Base-by-base conservation (phyloP, 129 eudicot genomes). In the Flaveria linearis region DNA sequence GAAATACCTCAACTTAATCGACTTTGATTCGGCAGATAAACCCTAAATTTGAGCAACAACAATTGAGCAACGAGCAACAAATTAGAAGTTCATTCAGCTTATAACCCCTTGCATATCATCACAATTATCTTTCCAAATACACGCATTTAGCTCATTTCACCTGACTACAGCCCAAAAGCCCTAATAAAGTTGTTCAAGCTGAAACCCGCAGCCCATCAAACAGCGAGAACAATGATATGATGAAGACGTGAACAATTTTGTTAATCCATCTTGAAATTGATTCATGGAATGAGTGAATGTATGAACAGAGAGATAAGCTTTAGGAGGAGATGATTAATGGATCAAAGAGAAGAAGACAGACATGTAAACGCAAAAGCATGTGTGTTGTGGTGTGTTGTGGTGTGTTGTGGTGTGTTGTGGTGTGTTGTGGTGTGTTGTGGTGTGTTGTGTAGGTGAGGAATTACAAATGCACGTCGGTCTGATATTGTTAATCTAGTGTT, bases 291-390 rank as follows among this genome's bases (percentile, higher is more conserved):
- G 55, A 71, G 73, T 79, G 78, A 71, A 50, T 78, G 73, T 33
- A 78, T 58, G 65, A 78, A 78, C 64, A 64, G 49, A 17, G 82
- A 79, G 77, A 79, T 49, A 78, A 77, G 80, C 73, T 76, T 65
- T 50, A 65, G 36, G 82, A 36, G 82, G 72, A 70, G 68, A 77
- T 77, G 81, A 68, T 55, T 74, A 76, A 66, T 67, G 68, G 74
- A 67, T 66, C 67, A 73, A 61, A 66, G 72, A 65, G 80, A 64
- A 60, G 39, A 71, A 76, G 74, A 67, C 30, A 69, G 76, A 36
- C 39, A 33, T 33, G 39, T 33, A 33, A 33, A 33, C 39, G 39
- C 39, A 33, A 33, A 4, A 33, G 39, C 39, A 33, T 33, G 39
- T 33, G 39, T 33, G 39, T 5, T 25, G 28, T 25, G 28, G 2